Base-by-base conservation (phyloP, 108 stramenopile genomes). In the Epithemia pelagica region DNA sequence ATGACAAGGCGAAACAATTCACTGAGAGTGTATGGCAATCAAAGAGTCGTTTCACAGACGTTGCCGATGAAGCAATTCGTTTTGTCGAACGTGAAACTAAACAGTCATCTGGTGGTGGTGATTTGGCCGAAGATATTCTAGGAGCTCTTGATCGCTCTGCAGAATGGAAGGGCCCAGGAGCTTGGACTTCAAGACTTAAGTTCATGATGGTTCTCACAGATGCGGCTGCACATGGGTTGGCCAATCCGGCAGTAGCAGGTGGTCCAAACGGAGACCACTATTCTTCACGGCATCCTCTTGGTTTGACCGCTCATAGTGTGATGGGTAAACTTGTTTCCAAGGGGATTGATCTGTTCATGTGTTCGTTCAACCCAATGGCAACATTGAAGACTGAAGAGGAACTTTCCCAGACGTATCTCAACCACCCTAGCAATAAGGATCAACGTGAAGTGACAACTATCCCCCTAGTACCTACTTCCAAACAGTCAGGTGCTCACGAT, bases 341-440 rank as follows among this genome's bases (percentile, higher is more conserved):
- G 60, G 80, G 72, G 26, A 71, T 79, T 31, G 78, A 81, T 57
- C 58, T 85, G 8, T 79, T 85, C 65, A 65, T 82, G 63, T 85
- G 83, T 32, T 85, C 83, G 0, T 85, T 82, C 55, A 76, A 85
- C 53, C 83, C 80, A 15, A 32, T 52, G 27, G 79, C 80, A 31
- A 84, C 83, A 20, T 52, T n/a, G 15, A 55, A n/a, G 24, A 78
- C 73, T 25, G 83, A 84, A 54, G 69, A 78, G 23, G 71, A 71
- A 52, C 20, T 84, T 32, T 68, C 67, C 3, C 54, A 71, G 53
- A 18, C 27, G 21, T 75, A 68, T 53, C 54, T 58, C 29, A 27
- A 70, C 30, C 78, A 81, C 67, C 75, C 75, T 19, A 71, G 69
- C 20, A 84, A 79, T 52, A 54, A 32, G 22, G 72, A 69, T 10